Base-by-base conservation (phyloP, 768 basidiomycete genomes). In the Pholiota conissans region DNA sequence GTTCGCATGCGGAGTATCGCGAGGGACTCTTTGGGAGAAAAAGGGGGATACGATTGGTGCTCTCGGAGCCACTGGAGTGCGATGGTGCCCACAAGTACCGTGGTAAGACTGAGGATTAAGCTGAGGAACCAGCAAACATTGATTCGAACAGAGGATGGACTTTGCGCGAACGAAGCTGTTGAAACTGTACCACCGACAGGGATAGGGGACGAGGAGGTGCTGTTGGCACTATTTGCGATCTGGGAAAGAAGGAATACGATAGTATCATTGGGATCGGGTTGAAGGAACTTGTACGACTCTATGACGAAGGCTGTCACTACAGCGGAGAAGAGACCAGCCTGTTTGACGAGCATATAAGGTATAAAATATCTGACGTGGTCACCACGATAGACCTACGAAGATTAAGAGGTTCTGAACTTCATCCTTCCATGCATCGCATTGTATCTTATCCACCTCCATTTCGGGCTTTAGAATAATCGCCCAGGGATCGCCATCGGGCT, bases 371-470 rank as follows among this genome's bases (percentile, higher is more conserved):
- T n/a, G n/a, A n/a, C n/a, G n/a, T n/a, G 40, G 6, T 2, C 18
- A 20, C 2, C 22, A 16, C 0, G 24, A 16, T 6, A 30, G 13
- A 46, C 63, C 49, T 49, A 66, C 65, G 27, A 66, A 64, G n/a
- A 66, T 60, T 34, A 66, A 46, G 5, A 66, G 57, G 14, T 60
- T 64, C 22, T 66, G 61, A 8, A 66, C 55, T 35, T 64, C 63
- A 13, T 66, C 63, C 20, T 55, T 63, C 63, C 63, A 64, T 11
- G 42, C 59, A 40, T 47, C 49, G 28, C 55, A 62, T 16, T 47
- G 53, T 4, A 24, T 49, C 22, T 59, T 52, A 39, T 62, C 61
- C 13, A 28, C 30, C n/a, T 53, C 49, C 20, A 52, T 29, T 8
- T 51, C 16, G 6, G 49, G 30, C 27, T 26, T 26, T 24, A 58